Percentiles rank a stretch among this genome's conserved stretches.
These are phyloP conservation scores for Actinomucor elegans DNA, from an alignment of 371 early-diverging fungal genomes.

Conservation along the genomic window DNA sequence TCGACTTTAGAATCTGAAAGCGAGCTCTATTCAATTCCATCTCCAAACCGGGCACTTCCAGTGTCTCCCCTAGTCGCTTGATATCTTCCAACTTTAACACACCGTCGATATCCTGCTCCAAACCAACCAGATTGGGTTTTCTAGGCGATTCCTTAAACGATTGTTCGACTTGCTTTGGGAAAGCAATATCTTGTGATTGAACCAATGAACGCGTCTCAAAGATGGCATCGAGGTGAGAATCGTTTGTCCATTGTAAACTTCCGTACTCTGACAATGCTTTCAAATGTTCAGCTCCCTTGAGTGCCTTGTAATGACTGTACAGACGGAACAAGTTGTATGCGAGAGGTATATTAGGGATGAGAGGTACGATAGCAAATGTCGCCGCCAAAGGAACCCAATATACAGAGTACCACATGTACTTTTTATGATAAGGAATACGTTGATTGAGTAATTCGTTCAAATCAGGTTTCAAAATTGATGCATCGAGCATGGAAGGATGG, in stretches of 20 bases:
- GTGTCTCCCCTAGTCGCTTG: constrained; percentile 20
- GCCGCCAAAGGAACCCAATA: constrained; percentile 72
- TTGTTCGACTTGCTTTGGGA: constrained; percentile 29
- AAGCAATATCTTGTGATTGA: constrained; percentile 26
- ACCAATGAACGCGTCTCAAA: neutral
- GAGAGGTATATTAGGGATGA: constrained; percentile 81
- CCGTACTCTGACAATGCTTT: constrained; percentile 28
- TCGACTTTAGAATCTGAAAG: constrained; percentile 33
- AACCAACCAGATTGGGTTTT: constrained; percentile 19
- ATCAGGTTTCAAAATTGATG: constrained; percentile 36
- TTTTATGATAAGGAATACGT: constrained; percentile 69
- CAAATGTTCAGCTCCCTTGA: constrained; percentile 64
- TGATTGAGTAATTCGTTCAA: constrained; percentile 49
- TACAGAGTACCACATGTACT: constrained; percentile 70
- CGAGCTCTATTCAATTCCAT: constrained; percentile 42
- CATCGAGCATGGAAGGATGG: constrained; percentile 43
- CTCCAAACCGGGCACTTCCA: constrained; percentile 39
- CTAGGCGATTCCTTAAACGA: constrained; percentile 14
- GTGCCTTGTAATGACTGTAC: constrained; percentile 80
- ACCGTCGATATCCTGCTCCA: constrained; percentile 35
- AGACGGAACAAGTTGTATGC: constrained; percentile 82
- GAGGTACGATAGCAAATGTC: constrained; percentile 72
- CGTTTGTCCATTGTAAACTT: neutral
- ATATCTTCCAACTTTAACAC: constrained; percentile 25
- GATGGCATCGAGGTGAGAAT: neutral